phyloP scores from a whole-genome alignment of 208 protist species.

The Leishmania martiniquensis region DNA sequence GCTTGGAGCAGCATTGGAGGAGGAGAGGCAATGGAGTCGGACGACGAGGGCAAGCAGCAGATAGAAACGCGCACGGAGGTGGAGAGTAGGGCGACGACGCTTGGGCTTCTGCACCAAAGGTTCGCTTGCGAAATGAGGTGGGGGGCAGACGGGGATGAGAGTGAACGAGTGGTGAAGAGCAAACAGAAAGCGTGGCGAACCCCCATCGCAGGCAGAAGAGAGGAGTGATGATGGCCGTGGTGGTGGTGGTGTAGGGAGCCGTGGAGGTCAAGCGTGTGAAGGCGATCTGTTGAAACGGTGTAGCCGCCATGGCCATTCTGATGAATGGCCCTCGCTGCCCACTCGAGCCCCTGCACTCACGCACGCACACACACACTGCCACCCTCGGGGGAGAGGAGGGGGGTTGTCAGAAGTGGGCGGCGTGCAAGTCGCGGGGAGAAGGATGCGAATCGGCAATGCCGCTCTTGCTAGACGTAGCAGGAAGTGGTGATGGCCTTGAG shows the following conservation, averaged over 20 bases:
- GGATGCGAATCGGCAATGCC: too few species aligned
- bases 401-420: too few species aligned
- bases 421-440: too few species aligned
- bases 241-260: background rate
- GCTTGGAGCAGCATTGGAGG: constrained; percentile 7
- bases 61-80: too few species aligned
- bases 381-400: too few species aligned
- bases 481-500: too few species aligned
- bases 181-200: background rate
- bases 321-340: too few species aligned
- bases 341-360: background rate
- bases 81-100: background rate
- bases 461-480: too few species aligned
- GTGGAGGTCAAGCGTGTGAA: background rate
- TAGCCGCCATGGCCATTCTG: too few species aligned
- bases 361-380: too few species aligned
- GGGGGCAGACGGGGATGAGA: background rate
- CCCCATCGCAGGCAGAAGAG: background rate
- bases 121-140: background rate
- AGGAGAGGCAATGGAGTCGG: background rate
- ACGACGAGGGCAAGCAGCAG: too few species aligned
- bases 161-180: background rate
- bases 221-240: too few species aligned
- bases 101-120: background rate
- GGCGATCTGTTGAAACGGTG: background rate